Evolutionary conservation across 192 early-diverging fungal genomes (phyloP), one percentile per base, ranked within the genome.

Genomic region (Mortierella hygrophila): DNA sequence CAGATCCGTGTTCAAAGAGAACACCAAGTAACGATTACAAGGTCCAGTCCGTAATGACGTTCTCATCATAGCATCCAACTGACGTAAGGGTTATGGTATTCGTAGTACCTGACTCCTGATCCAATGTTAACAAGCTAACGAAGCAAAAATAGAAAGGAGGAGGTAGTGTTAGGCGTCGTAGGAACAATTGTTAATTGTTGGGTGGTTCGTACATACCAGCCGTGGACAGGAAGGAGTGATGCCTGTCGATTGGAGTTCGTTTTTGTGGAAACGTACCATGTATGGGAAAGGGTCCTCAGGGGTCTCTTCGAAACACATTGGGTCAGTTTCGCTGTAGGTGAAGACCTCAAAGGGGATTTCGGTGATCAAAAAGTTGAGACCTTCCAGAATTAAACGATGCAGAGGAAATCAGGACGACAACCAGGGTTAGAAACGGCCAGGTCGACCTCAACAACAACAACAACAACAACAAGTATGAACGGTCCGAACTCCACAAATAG

Each of bases 301-400:
- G 10, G 87, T 91, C 38, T 90, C 87, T 75, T 92, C 91, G 75
- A 93, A 93, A 32, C 81, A 83, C 89, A 92, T 94, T 29, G 91
- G 90, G 94, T 95, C 54, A 90, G 89, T 47, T 89, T 94, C 89
- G 79, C 95, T 93, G 81, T 97, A 99, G 15, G 97, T 97, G 79
- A 98, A 99, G 29, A 97, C 96, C 87, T 99, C 98, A 83, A 97
- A 95, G 0, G 96, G 94, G 73, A 99, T 96, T 80, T 99, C 94
- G 9, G 95, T 91, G 40, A 98, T 96, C 40, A 98, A 89, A 88
- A 98, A 99, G 90, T 97, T 98, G 23, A 98, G 90, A 44, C 98
- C 96, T 93, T 70, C 29, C 11, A 35, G 73, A 52, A 65, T 26
- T 26, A 70, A 37, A 47, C 8, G 18, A 37, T 63, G 46, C 23